These are phyloP conservation scores for Ormosia emarginata DNA, from an alignment of 306 rosid species.

Conservation along the genomic window DNA sequence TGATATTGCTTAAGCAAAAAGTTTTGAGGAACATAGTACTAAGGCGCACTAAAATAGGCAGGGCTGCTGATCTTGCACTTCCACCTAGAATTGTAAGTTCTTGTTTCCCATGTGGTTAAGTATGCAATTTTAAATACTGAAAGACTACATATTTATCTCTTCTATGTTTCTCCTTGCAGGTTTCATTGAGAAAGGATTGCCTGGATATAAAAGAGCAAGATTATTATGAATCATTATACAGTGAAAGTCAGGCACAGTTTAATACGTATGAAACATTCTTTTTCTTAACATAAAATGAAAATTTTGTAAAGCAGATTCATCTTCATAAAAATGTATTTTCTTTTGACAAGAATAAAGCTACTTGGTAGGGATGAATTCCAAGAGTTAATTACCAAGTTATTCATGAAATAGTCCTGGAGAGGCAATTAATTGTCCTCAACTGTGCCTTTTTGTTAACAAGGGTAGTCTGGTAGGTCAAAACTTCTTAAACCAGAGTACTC, in stretches of 20 bases:
- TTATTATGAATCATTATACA: conserved; percentile 83
- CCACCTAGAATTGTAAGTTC: conserved; percentile 90
- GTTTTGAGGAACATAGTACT: conserved; percentile 66
- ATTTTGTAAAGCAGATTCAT: neutral
- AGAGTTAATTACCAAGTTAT: neutral
- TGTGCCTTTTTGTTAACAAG: neutral
- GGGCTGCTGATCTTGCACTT: conserved; percentile 94
- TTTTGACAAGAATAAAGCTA: neutral
- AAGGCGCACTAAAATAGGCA: conserved; percentile 85
- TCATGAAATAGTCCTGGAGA: neutral
- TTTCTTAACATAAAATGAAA: neutral
- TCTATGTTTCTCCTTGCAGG: conserved; percentile 40
- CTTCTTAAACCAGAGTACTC: neutral
- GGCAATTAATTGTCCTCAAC: neutral
- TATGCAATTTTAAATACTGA: neutral
- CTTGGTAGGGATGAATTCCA: neutral
- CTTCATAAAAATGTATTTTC: neutral
- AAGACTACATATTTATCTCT: conserved; percentile 1
- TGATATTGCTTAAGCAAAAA: conserved; percentile 75
- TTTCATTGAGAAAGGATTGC: conserved; percentile 71
- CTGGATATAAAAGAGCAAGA: conserved; percentile 78
- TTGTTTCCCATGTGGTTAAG: conserved; percentile 1
- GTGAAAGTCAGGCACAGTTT: conserved; percentile 78
- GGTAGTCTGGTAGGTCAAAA: neutral
- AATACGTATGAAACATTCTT: conserved; percentile 58